phyloP scores from a whole-genome alignment of 345 rosid species.

The Salix purpurea region DNA sequence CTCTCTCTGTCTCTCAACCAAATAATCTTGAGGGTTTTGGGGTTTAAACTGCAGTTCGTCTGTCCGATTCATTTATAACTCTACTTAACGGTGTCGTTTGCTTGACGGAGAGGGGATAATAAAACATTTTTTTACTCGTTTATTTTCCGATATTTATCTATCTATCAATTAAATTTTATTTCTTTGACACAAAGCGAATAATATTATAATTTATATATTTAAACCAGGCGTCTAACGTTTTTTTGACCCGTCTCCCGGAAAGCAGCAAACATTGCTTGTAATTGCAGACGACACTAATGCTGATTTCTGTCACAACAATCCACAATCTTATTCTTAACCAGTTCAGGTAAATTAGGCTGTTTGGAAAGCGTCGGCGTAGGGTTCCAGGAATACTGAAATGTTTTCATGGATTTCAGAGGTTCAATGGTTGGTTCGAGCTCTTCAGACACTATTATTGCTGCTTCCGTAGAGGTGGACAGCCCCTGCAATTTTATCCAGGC shows the following conservation, averaged over 20 bases:
- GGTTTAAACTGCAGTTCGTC: neutral
- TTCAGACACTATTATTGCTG: neutral
- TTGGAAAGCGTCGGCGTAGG: neutral
- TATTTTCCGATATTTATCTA: too few relatives aligned
- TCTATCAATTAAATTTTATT: too few relatives aligned
- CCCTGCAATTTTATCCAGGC: neutral
- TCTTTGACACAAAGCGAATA: too few relatives aligned
- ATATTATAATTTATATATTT: too few relatives aligned
- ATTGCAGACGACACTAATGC: neutral
- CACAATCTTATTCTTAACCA: too few relatives aligned
- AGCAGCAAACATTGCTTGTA: neutral
- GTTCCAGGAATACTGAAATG: neutral
- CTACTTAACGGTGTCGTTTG: neutral
- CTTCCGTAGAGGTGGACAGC: neutral
- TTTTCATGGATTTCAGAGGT: too few relatives aligned
- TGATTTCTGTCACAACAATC: neutral
- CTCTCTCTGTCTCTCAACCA: constrained; percentile 3
- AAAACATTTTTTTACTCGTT: too few relatives aligned
- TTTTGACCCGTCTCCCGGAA: too few relatives aligned
- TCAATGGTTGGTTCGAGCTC: too few relatives aligned
- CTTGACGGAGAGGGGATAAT: neutral
- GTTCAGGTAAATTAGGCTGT: neutral
- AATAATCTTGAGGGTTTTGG: neutral
- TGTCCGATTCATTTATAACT: neutral
- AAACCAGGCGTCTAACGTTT: too few relatives aligned